A percentile compares a stretch with the other conserved stretches of the same genome.
Evolutionary conservation across 257 asterid genomes (phyloP).

Genomic region (Primulina eburnea): DNA sequence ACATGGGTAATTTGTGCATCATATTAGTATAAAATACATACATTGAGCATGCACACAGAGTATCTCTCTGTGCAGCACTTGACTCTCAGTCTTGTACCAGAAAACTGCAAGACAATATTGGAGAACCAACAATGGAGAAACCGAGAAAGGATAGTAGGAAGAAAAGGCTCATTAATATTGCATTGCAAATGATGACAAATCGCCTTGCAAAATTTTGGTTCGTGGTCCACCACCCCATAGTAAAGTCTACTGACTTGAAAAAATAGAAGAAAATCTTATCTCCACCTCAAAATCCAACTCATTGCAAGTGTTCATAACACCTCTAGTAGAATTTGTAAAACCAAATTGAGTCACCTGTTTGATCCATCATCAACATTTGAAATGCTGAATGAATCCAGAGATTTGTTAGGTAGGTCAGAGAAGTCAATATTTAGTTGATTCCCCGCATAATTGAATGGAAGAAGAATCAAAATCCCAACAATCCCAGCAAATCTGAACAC

Average conservation of each 20-base stretch:
- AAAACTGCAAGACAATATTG: slow-evolving; percentile 1
- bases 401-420: slow-evolving; percentile 65
- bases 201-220: not conserved
- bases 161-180: not conserved
- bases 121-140: not conserved
- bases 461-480: slow-evolving; percentile 74
- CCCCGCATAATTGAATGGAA: slow-evolving; percentile 95
- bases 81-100: not conserved
- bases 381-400: slow-evolving; percentile 84
- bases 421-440: slow-evolving; percentile 73
- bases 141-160: not conserved
- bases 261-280: not conserved
- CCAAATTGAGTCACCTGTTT: slow-evolving; percentile 52
- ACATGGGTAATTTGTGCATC: not conserved
- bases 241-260: slow-evolving; percentile 1
- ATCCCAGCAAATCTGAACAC: slow-evolving; percentile 71
- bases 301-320: slow-evolving; percentile 6
- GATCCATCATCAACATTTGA: slow-evolving; percentile 95
- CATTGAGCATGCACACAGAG: slow-evolving; percentile 1
- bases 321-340: not conserved
- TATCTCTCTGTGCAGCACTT: not conserved
- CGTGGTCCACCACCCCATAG: not conserved
- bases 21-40: slow-evolving; percentile 19
- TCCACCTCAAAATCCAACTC: slow-evolving; percentile 18
- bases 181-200: not conserved